phyloP scores from a whole-genome alignment of 2,329 filamentous ascomycete genomes.

The Zasmidium angulare region DNA sequence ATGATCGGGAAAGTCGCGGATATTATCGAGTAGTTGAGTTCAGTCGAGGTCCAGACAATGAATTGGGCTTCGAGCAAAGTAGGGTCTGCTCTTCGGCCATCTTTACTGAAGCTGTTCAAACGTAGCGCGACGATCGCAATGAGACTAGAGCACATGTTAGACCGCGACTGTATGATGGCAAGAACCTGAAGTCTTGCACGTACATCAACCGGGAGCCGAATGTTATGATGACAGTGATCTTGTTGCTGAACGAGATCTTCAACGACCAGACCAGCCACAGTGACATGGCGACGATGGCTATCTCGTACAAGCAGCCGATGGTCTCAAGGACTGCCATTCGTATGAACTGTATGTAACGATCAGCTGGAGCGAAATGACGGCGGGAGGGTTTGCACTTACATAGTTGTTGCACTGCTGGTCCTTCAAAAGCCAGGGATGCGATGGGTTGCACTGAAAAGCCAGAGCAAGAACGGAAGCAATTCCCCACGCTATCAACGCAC shows the following conservation, averaged over 20 bases:
- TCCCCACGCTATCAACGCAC: background rate
- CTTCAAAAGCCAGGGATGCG: background rate
- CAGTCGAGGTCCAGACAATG: background rate
- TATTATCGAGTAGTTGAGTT: background rate
- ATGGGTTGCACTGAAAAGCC: background rate
- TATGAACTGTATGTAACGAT: no score
- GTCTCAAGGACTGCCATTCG: background rate
- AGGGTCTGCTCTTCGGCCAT: background rate
- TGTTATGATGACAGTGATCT: background rate
- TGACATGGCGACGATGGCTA: background rate
- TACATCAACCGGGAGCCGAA: background rate
- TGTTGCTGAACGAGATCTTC: background rate
- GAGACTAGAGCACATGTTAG: background rate
- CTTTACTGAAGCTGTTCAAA: background rate
- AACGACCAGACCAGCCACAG: background rate
- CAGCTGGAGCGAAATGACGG: no score
- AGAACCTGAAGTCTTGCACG: background rate
- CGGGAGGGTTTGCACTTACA: no score
- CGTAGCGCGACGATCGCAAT: background rate
- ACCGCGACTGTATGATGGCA: background rate
- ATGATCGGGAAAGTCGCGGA: background rate
- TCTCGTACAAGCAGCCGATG: background rate
- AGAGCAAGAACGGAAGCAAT: background rate
- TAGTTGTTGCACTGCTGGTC: background rate
- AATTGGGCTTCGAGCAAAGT: background rate